phyloP scores from a whole-genome alignment of 441 rosid species.

The Jatropha multifida region DNA sequence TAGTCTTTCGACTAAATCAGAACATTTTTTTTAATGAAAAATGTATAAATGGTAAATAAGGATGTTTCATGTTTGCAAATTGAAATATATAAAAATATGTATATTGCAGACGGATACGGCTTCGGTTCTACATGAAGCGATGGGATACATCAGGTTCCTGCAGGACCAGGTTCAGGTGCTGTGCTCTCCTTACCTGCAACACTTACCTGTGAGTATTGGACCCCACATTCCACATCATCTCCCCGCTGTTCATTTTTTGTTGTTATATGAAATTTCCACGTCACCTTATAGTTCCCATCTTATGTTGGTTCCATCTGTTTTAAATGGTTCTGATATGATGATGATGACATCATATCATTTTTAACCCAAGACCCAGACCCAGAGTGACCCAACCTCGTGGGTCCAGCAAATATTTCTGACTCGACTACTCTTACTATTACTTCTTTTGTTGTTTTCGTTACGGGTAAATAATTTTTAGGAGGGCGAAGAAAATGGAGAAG shows the following conservation, averaged over 20 bases:
- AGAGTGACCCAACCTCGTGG: not conserved
- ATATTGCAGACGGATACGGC: constrained; percentile 80
- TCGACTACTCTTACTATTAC: not conserved
- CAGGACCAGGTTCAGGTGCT: constrained; percentile 92
- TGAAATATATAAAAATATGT: constrained; percentile 12
- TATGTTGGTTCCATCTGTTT: not conserved
- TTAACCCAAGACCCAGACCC: not conserved
- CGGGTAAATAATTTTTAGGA: constrained; percentile 28
- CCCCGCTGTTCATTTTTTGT: not conserved
- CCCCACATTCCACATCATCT: not conserved
- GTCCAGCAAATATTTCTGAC: not conserved
- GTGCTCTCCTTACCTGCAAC: constrained; percentile 73
- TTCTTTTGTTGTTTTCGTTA: not conserved
- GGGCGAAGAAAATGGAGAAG: constrained; percentile 36
- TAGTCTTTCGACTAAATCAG: not conserved
- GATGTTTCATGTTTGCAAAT: constrained; percentile 9
- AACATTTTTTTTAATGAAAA: not conserved
- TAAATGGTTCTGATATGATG: not conserved
- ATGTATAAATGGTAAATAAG: not conserved
- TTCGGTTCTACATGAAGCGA: constrained; percentile 89
- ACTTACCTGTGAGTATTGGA: constrained; percentile 44
- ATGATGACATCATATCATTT: too few species aligned
- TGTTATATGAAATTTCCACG: constrained; percentile 3
- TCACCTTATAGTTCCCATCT: not conserved
- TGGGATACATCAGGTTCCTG: constrained; percentile 90